Conservation (phyloP, 306 rosid species). For the Astragalus glycyphyllos region DNA sequence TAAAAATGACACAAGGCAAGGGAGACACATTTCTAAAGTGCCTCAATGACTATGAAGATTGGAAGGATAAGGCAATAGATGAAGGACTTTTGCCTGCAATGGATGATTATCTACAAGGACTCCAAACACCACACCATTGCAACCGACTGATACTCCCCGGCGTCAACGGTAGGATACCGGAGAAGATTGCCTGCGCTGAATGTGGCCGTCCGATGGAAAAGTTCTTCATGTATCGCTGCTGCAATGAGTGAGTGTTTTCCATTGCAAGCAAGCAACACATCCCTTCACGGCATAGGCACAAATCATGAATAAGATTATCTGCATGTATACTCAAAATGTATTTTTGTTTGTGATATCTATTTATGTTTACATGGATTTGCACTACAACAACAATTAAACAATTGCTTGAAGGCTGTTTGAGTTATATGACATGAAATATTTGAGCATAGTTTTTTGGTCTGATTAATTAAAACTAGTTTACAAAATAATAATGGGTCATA, state of each 20-base stretch:
- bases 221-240: slow-evolving; percentile 56
- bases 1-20: slow-evolving; percentile 40
- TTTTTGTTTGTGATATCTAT: not conserved
- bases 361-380: not conserved
- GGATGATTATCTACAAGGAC: slow-evolving; percentile 40
- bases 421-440: not conserved
- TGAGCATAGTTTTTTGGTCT: not conserved
- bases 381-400: not conserved
- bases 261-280: not conserved
- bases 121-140: slow-evolving; percentile 51
- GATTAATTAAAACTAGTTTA: not conserved
- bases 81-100: slow-evolving; percentile 46
- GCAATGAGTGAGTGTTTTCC: slow-evolving; percentile 35
- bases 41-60: slow-evolving; percentile 34
- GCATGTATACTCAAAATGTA: not conserved
- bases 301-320: not conserved
- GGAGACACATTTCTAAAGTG: slow-evolving; percentile 41
- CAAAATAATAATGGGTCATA: not conserved
- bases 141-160: slow-evolving; percentile 50
- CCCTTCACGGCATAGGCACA: not conserved
- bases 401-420: not conserved
- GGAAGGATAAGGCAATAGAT: slow-evolving; percentile 45
- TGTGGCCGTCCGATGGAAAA: slow-evolving; percentile 54
- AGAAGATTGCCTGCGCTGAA: slow-evolving; percentile 48
- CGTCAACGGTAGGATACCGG: slow-evolving; percentile 35